Evolutionary conservation across 2,329 filamentous ascomycete species (phyloP).

Genomic region (Fusarium albidum): DNA sequence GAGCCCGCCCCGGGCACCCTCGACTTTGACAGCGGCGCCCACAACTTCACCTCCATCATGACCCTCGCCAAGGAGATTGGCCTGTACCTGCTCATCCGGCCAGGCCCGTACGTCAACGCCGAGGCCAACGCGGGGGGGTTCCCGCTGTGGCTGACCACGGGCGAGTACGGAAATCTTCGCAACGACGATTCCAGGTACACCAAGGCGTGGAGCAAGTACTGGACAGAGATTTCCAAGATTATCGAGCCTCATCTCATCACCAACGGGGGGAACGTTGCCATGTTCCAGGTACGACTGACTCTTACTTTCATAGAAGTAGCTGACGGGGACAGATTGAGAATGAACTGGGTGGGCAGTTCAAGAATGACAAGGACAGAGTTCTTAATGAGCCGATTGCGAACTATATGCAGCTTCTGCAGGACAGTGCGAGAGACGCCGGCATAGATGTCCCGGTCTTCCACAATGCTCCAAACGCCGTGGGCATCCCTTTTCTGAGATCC

Average conservation of each 20-base stretch:
- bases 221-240: constrained; percentile 57
- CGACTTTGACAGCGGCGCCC: constrained; percentile 45
- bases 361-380: constrained; percentile 49
- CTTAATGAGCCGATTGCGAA: constrained; percentile 57
- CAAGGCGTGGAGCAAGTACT: constrained; percentile 62
- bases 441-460: constrained; percentile 65
- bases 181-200: constrained; percentile 62
- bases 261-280: constrained; percentile 63
- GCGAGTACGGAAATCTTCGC: constrained; percentile 61
- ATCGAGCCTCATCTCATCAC: constrained; percentile 63
- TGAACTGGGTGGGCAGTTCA: constrained; percentile 57
- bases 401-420: constrained; percentile 67
- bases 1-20: constrained; percentile 44
- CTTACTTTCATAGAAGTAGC: neutral
- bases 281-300: constrained; percentile 49
- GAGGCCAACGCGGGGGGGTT: constrained; percentile 70
- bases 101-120: constrained; percentile 70
- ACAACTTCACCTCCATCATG: constrained; percentile 59
- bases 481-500: constrained; percentile 28
- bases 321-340: constrained; percentile 56
- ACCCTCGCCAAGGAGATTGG: constrained; percentile 55
- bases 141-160: constrained; percentile 69
- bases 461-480: constrained; percentile 67
- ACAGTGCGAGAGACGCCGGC: constrained; percentile 61
- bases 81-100: constrained; percentile 55